Base-by-base conservation (phyloP, 2,329 filamentous ascomycete species). In the Colletotrichum liriopes region DNA sequence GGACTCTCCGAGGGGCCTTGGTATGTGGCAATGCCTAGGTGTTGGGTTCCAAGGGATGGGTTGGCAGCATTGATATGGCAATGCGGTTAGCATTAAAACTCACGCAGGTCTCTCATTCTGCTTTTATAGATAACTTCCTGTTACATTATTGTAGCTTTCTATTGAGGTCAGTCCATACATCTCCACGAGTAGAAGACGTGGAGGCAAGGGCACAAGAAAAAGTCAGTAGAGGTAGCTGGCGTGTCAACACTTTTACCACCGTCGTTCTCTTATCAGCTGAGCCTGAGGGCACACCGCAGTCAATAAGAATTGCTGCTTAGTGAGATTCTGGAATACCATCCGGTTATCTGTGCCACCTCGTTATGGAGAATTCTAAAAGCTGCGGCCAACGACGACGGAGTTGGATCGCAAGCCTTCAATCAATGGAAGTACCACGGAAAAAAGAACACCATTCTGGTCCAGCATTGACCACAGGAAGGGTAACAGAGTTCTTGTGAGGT, bases 1-100 rank as follows among this genome's bases (percentile, higher is more conserved):
- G 20, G 51, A 37, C 29, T 26, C 51, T 55, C 51, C 14, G 35
- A 47, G n/a, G 32, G 39, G 51, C 63, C 26, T 37, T 8, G 63
- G 63, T 58, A 65, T 65, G 63, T n/a, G 9, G 63, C 47, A 32
- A 52, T 63, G 45, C 37, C 32, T 32, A 29, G 45, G 26, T 14
- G 60, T 29, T 63, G 60, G 32, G 29, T 41, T 29, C 23, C 16
- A 65, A 58, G 51, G 63, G 52, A 49, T 58, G 26, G 41, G 12
- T 35, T 47, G 14, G 51, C 29, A 35, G n/a, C 63, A 39, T 29
- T 51, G 41, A 58, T 14, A 26, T 43, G 49, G 26, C 49, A 37
- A 18, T n/a, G 7, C 14, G 35, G 8, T 20, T 49, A 26, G 3
- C 14, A 26, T 12, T 2, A 16, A 7, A 41, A 18, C 4, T 41